These are phyloP conservation scores for Lecanicillium sp. DNA, from an alignment of 2,329 filamentous ascomycete species.

Conservation along the genomic window DNA sequence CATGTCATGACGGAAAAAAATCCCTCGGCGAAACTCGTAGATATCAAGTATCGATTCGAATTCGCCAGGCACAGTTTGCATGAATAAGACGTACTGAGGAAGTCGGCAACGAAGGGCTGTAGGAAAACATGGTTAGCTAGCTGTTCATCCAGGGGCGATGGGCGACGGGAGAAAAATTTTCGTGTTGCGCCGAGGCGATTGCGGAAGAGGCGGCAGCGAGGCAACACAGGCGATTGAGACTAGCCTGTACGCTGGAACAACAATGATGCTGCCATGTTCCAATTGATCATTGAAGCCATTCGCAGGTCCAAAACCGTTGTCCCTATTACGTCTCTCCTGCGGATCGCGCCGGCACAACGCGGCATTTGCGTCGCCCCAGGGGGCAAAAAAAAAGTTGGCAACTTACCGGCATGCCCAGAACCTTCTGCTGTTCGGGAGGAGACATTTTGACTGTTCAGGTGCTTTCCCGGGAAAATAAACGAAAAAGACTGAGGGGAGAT, in stretches of 20 bases:
- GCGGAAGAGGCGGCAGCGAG: not conserved
- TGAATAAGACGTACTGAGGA: slow-evolving; percentile 75
- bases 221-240: not conserved
- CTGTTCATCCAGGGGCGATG: slow-evolving; percentile 5
- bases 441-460: slow-evolving; percentile 43
- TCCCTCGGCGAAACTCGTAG: slow-evolving; percentile 1
- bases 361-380: slow-evolving; percentile 17
- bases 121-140: slow-evolving; percentile 25
- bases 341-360: slow-evolving; percentile 17
- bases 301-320: not conserved
- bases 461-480: slow-evolving; percentile 33
- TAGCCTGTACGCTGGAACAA: not conserved
- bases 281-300: slow-evolving; percentile 11
- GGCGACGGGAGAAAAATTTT: slow-evolving; percentile 9
- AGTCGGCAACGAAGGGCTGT: slow-evolving; percentile 93
- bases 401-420: slow-evolving; percentile 63
- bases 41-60: not conserved
- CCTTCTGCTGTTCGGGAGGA: slow-evolving; percentile 44
- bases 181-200: not conserved
- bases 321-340: slow-evolving; percentile 1
- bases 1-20: too few relatives aligned
- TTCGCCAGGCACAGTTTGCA: slow-evolving; percentile 1
- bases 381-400: slow-evolving; percentile 7
- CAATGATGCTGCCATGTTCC: slow-evolving; percentile 11
- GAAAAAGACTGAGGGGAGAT: slow-evolving; percentile 56